Base-by-base conservation (phyloP, 2,329 filamentous ascomycete species). In the Fonsecaea multimorphosa region DNA sequence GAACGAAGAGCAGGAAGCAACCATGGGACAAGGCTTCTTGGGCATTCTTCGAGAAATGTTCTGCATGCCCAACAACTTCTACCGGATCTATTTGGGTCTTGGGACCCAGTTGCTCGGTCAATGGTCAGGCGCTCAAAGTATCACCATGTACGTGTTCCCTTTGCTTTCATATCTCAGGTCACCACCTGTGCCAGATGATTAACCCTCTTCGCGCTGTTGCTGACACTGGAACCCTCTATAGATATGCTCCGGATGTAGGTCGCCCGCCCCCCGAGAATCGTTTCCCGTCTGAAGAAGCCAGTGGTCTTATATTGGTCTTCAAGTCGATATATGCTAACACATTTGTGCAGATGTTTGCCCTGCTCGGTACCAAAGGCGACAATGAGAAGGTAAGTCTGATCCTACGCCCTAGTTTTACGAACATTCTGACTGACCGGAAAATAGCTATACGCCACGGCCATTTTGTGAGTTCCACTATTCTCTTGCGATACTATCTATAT, bases 51-150 rank as follows among this genome's bases (percentile, higher is more conserved):
- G 58, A n/a, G 58, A 60, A 34, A 60, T 91, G 4, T 85, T 93
- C 75, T 73, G 87, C 14, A 82, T 87, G 67, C 86, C 85, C 27
- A 85, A 85, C 74, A 93, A 93, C 77, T 79, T 90, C 2, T 93
- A 93, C 78, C 85, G 91, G 2, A 81, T 93, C 3, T 89, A 89
- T 75, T 82, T 94, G 29, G 84, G 87, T 36, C 79, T 87, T 63
- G 84, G 87, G 78, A 86, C 88, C 0, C 91, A 94, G 76, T 76
- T 94, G 56, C 82, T 93, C 0, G 85, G 85, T 0, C 91, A 94
- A 73, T 92, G 89, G 89, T 87, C 85, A 0, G 90, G 90, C 0
- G 89, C 90, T 0, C 87, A 87, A 4, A 87, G 84, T 46, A 92
- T 93, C 76, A 93, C 91, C 0, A 84, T 93, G 58, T 60, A 51